Evolutionary conservation across 2,329 filamentous ascomycete species (phyloP), one percentile per base, ranked within the genome.

Genomic region (Juglanconis oblonga): DNA sequence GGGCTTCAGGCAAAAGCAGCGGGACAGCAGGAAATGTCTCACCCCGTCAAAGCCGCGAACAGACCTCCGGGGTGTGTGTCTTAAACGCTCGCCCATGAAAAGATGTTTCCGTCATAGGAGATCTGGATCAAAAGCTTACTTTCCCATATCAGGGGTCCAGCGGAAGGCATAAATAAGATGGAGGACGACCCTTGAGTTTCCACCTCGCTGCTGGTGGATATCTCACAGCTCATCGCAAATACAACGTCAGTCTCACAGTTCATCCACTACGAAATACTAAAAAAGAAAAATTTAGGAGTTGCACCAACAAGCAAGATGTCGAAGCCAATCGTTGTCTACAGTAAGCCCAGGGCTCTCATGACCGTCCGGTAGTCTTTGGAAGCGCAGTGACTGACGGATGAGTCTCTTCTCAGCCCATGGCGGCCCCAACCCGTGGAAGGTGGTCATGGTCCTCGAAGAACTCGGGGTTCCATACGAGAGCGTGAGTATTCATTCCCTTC

Each of bases 401-500:
- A 9, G 6, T 40, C 17, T 36, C 52, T 36, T n/a, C 31, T 8
- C 3, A 24, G 29, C 47, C 48, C 35, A 49, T 49, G 33, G 31
- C 45, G 36, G 53, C 17, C 57, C 47, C 36, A 55, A 54, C 40
- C 38, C 49, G 14, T 52, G 47, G 45, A 53, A 58, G 51, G 51
- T 44, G n/a, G 9, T 49, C 24, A 49, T 56, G 55, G 47, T 35
- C 40, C 59, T 51, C 51, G 50, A 54, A 38, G 56, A 49, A 9
- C 47, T 59, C 42, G 56, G 56, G n/a, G 17, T 57, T 8, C 55
- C 48, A 3, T 57, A 57, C 33, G 40, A 54, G 62, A 60, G 3
- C 64, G 66, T 3, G 66, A 62, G 55, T 67, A 59, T 17, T 64
- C n/a, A 64, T 64, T 52, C 65, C 58, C 58, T 64, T 67, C 55